Conservation (phyloP, 129 eudicot genomes). For the Apium graveolens region DNA sequence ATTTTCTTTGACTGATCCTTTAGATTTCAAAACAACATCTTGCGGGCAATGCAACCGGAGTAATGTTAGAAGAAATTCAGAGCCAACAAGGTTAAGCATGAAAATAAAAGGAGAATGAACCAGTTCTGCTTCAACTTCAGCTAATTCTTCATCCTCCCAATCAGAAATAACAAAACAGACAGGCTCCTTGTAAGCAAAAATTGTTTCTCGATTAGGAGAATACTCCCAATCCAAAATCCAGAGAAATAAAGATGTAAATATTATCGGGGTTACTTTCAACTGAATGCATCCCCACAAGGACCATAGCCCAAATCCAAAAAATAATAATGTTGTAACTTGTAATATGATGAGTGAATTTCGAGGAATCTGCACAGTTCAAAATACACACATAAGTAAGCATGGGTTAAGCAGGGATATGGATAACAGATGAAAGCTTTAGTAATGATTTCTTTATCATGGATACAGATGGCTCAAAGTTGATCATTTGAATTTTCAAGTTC, state of each 20-base stretch:
- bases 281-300: constrained; percentile 95
- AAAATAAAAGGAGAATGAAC: constrained; percentile 30
- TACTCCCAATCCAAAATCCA: not conserved
- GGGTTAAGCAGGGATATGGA: not conserved
- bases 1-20: constrained; percentile 34
- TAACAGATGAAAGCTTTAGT: not conserved
- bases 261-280: not conserved
- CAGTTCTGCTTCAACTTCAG: constrained; percentile 92
- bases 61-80: constrained; percentile 5
- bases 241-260: not conserved
- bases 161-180: constrained; percentile 3
- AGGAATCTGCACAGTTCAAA: constrained; percentile 52
- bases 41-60: constrained; percentile 16
- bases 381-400: not conserved
- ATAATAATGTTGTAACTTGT: constrained; percentile 83
- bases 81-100: not conserved
- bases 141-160: constrained; percentile 84
- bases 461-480: not conserved
- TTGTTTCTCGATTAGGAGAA: constrained; percentile 3
- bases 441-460: not conserved
- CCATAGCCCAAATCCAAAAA: constrained; percentile 90
- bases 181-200: constrained; percentile 7
- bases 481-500: not conserved
- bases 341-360: constrained; percentile 76
- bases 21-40: constrained; percentile 67